These are phyloP conservation scores for Yamadazyma oceani DNA, from an alignment of 1,139 yeast genomes.

Conservation along the genomic window DNA sequence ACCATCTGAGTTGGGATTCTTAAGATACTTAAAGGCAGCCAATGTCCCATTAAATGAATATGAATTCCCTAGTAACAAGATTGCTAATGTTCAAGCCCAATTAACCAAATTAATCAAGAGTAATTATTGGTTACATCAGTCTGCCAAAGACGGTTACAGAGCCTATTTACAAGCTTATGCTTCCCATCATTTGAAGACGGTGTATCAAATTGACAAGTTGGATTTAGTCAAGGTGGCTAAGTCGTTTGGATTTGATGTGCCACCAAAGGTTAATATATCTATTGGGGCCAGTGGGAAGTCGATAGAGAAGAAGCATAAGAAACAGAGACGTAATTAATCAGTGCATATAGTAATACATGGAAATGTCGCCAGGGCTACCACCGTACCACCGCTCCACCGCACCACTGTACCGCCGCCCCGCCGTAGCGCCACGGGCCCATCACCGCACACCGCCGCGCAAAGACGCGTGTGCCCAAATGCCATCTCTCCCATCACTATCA, in stretches of 20 bases:
- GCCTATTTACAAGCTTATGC: slow-evolving; percentile 96
- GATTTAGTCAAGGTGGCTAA: slow-evolving; percentile 94
- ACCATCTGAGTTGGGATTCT: slow-evolving; percentile 91
- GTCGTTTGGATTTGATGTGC: slow-evolving; percentile 91
- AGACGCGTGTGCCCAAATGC: no score
- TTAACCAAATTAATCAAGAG: slow-evolving; percentile 86
- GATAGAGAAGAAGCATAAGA: slow-evolving; percentile 49
- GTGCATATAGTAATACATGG: not conserved
- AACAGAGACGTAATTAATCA: slow-evolving; percentile 38
- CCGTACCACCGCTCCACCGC: no score
- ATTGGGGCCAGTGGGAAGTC: slow-evolving; percentile 89
- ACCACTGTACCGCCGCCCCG: no score
- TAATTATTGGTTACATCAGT: slow-evolving; percentile 90
- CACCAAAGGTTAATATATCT: slow-evolving; percentile 95
- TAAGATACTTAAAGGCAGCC: slow-evolving; percentile 92
- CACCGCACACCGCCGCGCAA: no score
- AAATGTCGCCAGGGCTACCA: no score
- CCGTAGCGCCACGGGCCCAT: no score
- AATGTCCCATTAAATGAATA: slow-evolving; percentile 96
- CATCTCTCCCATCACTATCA: no score
- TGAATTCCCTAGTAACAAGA: slow-evolving; percentile 90
- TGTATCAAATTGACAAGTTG: slow-evolving; percentile 90
- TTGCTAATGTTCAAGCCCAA: slow-evolving; percentile 94
- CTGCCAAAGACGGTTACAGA: slow-evolving; percentile 97
- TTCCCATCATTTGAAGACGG: slow-evolving; percentile 92